Evolutionary conservation across 148 eudicot genomes (phyloP), one percentile per base, ranked within the genome.

Genomic region (Agrostemma githago): DNA sequence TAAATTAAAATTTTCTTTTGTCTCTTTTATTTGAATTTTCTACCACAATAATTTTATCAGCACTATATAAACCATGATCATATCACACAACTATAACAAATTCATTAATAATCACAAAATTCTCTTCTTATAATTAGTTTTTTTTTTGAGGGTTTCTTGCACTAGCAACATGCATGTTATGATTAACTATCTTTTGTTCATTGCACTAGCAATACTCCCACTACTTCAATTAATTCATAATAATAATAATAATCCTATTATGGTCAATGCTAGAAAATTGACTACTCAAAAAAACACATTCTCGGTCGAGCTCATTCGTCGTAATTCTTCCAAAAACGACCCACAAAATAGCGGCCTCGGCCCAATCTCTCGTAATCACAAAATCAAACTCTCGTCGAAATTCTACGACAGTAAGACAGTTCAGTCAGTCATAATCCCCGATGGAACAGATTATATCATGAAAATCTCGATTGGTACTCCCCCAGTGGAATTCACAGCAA

Each of bases 391-490:
- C 0, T n/a, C 62, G 6, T 68, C 68, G 3, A 26, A 6, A 34
- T 48, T 60, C 48, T 61, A 76, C 19, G 48, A 63, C 7, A 38
- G 4, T 48, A 48, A 62, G 0, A n/a, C 5, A 3, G 26, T 54
- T 9, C 68, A 74, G 26, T 42, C 34, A 1, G 9, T 5, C 7
- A 2, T 78, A 17, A 72, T 12, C 38, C 66, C 65, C 4, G 41
- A 53, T 10, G 56, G 38, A 5, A 78, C 68, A 8, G 75, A 51
- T 11, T 81, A 81, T 53, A 58, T 59, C 37, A 48, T 79, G 62
- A 81, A 71, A 57, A 41, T 76, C 7, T 40, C 79, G 0, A 2
- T 79, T 12, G 83, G 84, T 4, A 84, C 83, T 8, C 84, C 84
- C 58, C 74, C 82, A 8, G 53, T 70, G 21, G 80, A 74, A 1